Percentiles rank a stretch among this genome's conserved stretches.
These are phyloP conservation scores for Pseudozyma flocculosa DNA, from an alignment of 1,284 basidiomycete genomes.

Conservation along the genomic window DNA sequence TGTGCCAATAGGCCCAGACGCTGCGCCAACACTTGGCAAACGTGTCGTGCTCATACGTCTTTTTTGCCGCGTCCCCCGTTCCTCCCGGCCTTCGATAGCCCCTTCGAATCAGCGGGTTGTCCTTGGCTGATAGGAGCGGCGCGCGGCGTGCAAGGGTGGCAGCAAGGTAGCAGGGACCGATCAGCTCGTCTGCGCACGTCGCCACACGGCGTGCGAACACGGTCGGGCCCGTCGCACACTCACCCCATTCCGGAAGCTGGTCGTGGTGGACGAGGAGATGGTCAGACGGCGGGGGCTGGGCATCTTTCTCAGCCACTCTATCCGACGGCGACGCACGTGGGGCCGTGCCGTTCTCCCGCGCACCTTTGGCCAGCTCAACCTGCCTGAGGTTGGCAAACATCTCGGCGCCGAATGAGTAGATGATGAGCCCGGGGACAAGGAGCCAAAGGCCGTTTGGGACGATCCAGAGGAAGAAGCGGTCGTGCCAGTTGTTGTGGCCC, in stretches of 20 bases:
- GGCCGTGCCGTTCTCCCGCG: constrained; percentile 1
- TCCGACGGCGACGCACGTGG: no score
- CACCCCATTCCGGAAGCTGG: constrained; percentile 47
- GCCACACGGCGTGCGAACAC: no score
- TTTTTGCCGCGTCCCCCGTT: constrained; percentile 15
- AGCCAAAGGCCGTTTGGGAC: constrained; percentile 79
- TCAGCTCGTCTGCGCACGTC: no score
- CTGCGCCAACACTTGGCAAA: constrained; percentile 52
- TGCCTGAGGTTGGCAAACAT: constrained; percentile 23
- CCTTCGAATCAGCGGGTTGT: constrained; percentile 49
- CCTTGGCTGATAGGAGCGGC: constrained; percentile 19
- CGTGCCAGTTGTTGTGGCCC: constrained; percentile 70
- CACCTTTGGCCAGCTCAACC: constrained; percentile 38
- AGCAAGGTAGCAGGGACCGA: no score
- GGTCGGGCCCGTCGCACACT: no score
- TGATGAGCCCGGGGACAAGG: constrained; percentile 69
- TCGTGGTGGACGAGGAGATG: constrained; percentile 32
- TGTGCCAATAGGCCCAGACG: constrained; percentile 56
- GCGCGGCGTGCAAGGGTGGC: no score
- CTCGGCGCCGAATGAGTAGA: constrained; percentile 15
- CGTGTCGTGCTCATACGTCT: constrained; percentile 43
- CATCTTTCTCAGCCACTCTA: no score
- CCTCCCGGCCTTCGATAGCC: constrained; percentile 55
- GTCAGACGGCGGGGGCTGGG: no score
- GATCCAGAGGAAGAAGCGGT: constrained; percentile 69